Conservation (phyloP, 306 rosid genomes). For the Luffa aegyptiaca region DNA sequence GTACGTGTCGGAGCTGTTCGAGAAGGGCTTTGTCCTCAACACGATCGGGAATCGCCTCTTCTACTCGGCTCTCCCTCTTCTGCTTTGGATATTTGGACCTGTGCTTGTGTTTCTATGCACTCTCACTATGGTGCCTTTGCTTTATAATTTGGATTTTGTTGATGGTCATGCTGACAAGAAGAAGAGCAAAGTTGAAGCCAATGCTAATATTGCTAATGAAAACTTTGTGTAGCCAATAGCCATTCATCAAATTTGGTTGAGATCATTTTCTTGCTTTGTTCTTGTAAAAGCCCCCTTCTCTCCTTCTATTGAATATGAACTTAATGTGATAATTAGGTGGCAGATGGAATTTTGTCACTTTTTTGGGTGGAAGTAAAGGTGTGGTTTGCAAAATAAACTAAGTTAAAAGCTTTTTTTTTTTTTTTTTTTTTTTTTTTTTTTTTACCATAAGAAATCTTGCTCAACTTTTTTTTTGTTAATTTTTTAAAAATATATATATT, state of each 20-base stretch:
- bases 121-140: conserved; percentile 15
- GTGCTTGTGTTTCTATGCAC: conserved; percentile 19
- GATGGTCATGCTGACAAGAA: not conserved
- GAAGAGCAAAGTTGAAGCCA: not conserved
- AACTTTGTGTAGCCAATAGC: not conserved
- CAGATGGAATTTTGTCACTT: not conserved
- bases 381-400: not conserved
- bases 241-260: not conserved
- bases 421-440: too few relatives aligned
- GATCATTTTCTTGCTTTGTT: too few relatives aligned
- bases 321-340: not conserved
- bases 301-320: not conserved
- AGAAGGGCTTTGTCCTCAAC: conserved; percentile 10
- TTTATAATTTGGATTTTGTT: conserved; percentile 17
- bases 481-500: too few relatives aligned
- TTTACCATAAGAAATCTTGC: too few relatives aligned
- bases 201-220: not conserved
- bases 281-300: too few relatives aligned
- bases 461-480: too few relatives aligned
- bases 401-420: too few relatives aligned
- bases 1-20: conserved; percentile 14
- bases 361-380: not conserved
- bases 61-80: conserved; percentile 24
- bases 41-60: conserved; percentile 28
- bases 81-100: conserved; percentile 34